phyloP scores from a whole-genome alignment of 2,329 filamentous ascomycete genomes.

The Trichoderma atrobrunneum region DNA sequence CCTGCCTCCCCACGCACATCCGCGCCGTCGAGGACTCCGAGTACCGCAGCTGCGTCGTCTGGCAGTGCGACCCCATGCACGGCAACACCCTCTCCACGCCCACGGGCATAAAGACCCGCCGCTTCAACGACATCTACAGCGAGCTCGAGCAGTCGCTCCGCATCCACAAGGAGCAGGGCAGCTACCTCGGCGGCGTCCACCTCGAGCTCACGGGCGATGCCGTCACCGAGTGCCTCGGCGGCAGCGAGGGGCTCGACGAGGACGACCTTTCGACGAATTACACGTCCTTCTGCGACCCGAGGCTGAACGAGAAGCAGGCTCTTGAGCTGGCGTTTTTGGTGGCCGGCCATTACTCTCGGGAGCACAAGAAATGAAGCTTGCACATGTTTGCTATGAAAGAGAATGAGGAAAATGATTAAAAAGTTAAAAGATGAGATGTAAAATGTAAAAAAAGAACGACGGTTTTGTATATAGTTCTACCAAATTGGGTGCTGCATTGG shows the following conservation, averaged over 20 bases:
- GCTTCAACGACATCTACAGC: slow-evolving; percentile 84
- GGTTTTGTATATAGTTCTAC: background rate
- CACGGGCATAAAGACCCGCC: slow-evolving; percentile 83
- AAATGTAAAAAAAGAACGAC: background rate
- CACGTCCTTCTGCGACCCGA: slow-evolving; percentile 91
- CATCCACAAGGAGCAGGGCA: slow-evolving; percentile 80
- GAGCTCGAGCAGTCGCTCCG: slow-evolving; percentile 80
- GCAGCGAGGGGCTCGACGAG: slow-evolving; percentile 81
- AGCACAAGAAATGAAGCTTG: slow-evolving; percentile 26
- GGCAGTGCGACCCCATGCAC: slow-evolving; percentile 99
- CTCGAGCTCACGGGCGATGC: slow-evolving; percentile 93
- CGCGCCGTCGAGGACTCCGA: slow-evolving; percentile 80
- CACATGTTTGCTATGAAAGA: background rate
- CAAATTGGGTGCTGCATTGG: background rate
- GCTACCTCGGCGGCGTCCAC: slow-evolving; percentile 90
- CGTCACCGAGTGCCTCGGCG: slow-evolving; percentile 93
- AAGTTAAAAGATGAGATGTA: background rate
- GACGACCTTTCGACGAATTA: slow-evolving; percentile 89
- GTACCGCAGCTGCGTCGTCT: slow-evolving; percentile 67
- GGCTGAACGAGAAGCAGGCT: slow-evolving; percentile 96
- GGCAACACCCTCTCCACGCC: slow-evolving; percentile 71
- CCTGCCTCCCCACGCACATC: too few relatives aligned
- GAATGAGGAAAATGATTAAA: background rate
- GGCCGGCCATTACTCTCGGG: slow-evolving; percentile 68
- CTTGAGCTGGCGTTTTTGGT: slow-evolving; percentile 92